These are phyloP conservation scores for Leccinum subtestaceum DNA, from an alignment of 768 basidiomycete genomes.

Conservation along the genomic window DNA sequence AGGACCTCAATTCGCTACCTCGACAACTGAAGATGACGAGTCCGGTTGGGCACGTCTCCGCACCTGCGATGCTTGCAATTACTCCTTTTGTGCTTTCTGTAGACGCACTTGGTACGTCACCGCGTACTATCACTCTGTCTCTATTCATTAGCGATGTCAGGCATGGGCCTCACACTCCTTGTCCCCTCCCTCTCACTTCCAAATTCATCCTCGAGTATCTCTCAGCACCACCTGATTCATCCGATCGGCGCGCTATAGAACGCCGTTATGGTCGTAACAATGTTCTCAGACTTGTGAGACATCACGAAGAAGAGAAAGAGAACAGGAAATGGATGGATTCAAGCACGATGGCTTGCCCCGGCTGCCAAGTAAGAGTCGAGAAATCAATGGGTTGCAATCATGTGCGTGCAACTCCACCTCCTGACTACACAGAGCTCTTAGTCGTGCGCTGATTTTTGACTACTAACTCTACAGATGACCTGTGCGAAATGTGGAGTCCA, in stretches of 20 bases:
- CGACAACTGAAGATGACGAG: conserved; percentile 41
- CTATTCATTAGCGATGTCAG: conserved; percentile 35
- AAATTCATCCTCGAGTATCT: conserved; percentile 67
- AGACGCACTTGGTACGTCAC: conserved; percentile 66
- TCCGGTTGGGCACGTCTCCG: conserved; percentile 72
- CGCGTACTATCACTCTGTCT: neutral
- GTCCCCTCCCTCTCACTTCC: conserved; percentile 66
- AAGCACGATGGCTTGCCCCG: conserved; percentile 70
- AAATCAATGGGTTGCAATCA: conserved; percentile 86
- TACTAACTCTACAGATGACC: conserved; percentile 55
- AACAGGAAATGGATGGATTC: conserved; percentile 71
- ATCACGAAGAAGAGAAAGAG: conserved; percentile 69
- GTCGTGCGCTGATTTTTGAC: neutral
- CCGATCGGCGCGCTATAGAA: conserved; percentile 53
- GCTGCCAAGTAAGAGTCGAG: conserved; percentile 70
- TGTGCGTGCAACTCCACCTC: conserved; percentile 42
- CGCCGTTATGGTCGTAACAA: conserved; percentile 60
- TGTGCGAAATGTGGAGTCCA: conserved; percentile 72
- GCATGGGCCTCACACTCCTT: conserved; percentile 79
- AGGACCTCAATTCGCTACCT: conserved; percentile 40
- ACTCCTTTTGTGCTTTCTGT: conserved; percentile 83
- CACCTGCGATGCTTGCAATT: conserved; percentile 66
- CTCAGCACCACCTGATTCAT: conserved; percentile 49
- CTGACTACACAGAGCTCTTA: neutral
- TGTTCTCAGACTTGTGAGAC: conserved; percentile 55